Base-by-base conservation (phyloP, 2,329 filamentous ascomycete genomes). In the Xylaria sp. region DNA sequence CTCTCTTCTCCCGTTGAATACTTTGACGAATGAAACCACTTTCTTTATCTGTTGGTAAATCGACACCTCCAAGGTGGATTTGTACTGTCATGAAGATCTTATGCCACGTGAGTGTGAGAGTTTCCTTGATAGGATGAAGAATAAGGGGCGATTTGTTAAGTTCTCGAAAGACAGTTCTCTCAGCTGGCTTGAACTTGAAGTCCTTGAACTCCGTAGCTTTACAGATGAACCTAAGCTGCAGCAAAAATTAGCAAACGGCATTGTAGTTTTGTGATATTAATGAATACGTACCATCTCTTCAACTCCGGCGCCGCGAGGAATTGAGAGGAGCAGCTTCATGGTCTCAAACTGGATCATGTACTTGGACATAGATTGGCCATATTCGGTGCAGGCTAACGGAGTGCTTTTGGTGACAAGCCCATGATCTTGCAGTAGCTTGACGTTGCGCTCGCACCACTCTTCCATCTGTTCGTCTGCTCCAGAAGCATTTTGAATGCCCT, bases 41-140 rank as follows among this genome's bases (percentile, higher is more conserved):
- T 23, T 83, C 81, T 16, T 88, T 84, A 1, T 82, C 79, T n/a
- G 74, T 76, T 8, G 84, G 84, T 35, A 83, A 76, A 1, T 90
- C 87, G 11, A 87, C 78, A 30, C 78, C 82, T 13, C 89, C 88
- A 9, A 95, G 81, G 57, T 89, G 83, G 2, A 85, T 80, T 70
- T 96, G 91, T n/a, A 94, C 80, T 30, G 93, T 80, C 2, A 95
- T 76, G 2, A 85, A 92, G 1, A 91, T 80, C 68, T 95, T 95
- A 70, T 95, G 90, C 37, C 84, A 80, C 1, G 84, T 79, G 4
- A 83, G 76, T 7, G 82, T 82, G 11, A 94, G 74, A 47, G 85
- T 83, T 18, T 87, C 86, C 57, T 86, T 87, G 53, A 94, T 82
- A 0, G 86, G 85, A 70, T 86, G 92, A 44, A 85, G 85, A 59